Percentiles rank a stretch among this genome's conserved stretches.
Conservation (phyloP, 2,329 filamentous ascomycete genomes). For the Monosporascus sp. region DNA sequence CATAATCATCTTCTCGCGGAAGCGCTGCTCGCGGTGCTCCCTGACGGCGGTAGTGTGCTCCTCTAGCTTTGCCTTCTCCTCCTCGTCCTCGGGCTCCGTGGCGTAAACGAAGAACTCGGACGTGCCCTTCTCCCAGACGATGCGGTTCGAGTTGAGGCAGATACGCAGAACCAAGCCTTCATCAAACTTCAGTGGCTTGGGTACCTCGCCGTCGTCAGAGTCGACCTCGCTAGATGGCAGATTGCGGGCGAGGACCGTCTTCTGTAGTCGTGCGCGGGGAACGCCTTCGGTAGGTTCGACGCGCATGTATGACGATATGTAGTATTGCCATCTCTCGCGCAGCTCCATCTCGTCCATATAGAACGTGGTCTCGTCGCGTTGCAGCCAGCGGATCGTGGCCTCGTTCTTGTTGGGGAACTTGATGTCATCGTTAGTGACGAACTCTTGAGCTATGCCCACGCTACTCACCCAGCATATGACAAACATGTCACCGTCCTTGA, state of each 20-base stretch:
- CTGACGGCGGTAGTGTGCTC: conserved; percentile 47
- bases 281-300: conserved; percentile 84
- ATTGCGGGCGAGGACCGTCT: conserved; percentile 67
- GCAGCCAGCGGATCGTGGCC: conserved; percentile 66
- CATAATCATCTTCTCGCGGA: conserved; percentile 76
- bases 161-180: conserved; percentile 69
- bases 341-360: conserved; percentile 84
- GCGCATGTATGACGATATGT: conserved; percentile 86
- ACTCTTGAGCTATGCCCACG: conserved; percentile 4
- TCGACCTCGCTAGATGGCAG: conserved; percentile 58
- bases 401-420: conserved; percentile 63
- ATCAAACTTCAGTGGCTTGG: conserved; percentile 55
- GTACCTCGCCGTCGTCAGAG: conserved; percentile 57
- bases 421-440: conserved; percentile 31
- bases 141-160: conserved; percentile 72
- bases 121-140: conserved; percentile 68
- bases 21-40: conserved; percentile 63
- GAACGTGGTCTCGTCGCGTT: conserved; percentile 69
- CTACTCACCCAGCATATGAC: conserved; percentile 80
- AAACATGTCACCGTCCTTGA: conserved; percentile 90
- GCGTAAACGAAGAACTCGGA: conserved; percentile 70
- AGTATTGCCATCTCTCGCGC: conserved; percentile 86
- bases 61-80: conserved; percentile 59
- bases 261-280: conserved; percentile 57
- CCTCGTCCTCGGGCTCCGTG: conserved; percentile 60